A percentile compares a stretch with the other conserved stretches of the same genome.
These are phyloP conservation scores for Pichia ethanolica DNA, from an alignment of 805 yeast genomes.

Conservation along the genomic window DNA sequence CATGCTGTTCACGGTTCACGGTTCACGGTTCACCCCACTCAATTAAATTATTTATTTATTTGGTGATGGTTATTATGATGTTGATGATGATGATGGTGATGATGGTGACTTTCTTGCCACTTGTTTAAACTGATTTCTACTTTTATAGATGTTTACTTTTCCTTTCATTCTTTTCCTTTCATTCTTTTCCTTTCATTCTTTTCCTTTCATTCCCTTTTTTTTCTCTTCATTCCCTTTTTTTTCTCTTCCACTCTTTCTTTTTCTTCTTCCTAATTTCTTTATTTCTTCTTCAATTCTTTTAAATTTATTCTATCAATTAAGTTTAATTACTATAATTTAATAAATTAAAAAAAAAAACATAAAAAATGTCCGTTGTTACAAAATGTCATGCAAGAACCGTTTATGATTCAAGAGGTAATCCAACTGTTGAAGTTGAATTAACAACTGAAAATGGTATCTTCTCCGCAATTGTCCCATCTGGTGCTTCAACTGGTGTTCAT, in stretches of 20 bases:
- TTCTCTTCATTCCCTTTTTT: neutral
- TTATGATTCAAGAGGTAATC: constrained; percentile 99
- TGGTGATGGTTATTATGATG: no score
- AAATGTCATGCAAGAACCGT: constrained; percentile 93
- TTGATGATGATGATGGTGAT: no score
- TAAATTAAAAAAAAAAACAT: neutral
- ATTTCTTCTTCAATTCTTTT: no score
- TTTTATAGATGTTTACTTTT: no score
- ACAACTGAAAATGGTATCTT: constrained; percentile 87
- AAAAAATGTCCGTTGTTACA: constrained; percentile 48
- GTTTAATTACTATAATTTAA: neutral
- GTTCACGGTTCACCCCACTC: no score
- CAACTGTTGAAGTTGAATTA: constrained; percentile 97
- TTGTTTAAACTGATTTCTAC: no score
- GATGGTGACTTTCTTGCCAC: no score
- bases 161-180: neutral
- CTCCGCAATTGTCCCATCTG: constrained; percentile 98
- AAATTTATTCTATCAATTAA: neutral
- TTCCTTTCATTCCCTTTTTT: neutral
- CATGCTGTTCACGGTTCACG: no score
- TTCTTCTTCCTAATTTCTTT: no score
- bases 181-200: neutral
- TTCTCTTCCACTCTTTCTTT: neutral
- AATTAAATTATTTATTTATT: no score
- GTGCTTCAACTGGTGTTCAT: constrained; percentile 98